Evolutionary conservation across 257 asterid species (phyloP), one percentile per base, ranked within the genome.

Genomic region (Salvia miltiorrhiza): DNA sequence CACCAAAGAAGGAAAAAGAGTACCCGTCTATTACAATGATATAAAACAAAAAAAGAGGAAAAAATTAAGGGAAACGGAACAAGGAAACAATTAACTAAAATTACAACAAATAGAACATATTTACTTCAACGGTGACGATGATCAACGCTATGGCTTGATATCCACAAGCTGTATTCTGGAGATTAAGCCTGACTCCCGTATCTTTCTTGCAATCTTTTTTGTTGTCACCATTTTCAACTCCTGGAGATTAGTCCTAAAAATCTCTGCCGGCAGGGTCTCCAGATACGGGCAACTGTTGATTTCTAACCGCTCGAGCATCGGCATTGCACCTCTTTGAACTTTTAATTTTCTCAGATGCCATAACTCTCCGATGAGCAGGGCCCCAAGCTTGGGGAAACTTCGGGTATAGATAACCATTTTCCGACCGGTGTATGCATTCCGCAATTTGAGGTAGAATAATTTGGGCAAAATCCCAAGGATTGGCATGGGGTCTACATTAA

Each of bases 251-350:
- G 2, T 9, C 44, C 0, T 0, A 11, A 39, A 39, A 39, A 17
- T 59, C 68, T 35, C 49, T 17, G 64, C 69, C 48, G 44, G 60
- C 32, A 28, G n/a, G n/a, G n/a, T n/a, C n/a, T n/a, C n/a, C n/a
- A n/a, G n/a, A 28, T 28, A 28, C 4, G 40, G 54, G 26, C 73
- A 70, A 35, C 16, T 9, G 53, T 13, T 13, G 58, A 76, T 70
- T 58, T 71, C 77, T 48, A 65, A 7, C 40, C 26, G 45, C 20
- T 49, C 26, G 32, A 76, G 77, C 30, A n/a, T 5, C 1, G 64
- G 23, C 70, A 76, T 28, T 37, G 47, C 73, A 63, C 73, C 77
- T 56, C 21, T 12, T 6, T n/a, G 62, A 24, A 77, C 48, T 4
- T 24, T 1, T 17, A 63, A 13, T 6, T 70, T 9, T 9, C 48